A percentile compares a stretch with the other conserved stretches of the same genome.
These are phyloP conservation scores for Cucumis variabilis DNA, from an alignment of 331 rosid species.

Conservation along the genomic window DNA sequence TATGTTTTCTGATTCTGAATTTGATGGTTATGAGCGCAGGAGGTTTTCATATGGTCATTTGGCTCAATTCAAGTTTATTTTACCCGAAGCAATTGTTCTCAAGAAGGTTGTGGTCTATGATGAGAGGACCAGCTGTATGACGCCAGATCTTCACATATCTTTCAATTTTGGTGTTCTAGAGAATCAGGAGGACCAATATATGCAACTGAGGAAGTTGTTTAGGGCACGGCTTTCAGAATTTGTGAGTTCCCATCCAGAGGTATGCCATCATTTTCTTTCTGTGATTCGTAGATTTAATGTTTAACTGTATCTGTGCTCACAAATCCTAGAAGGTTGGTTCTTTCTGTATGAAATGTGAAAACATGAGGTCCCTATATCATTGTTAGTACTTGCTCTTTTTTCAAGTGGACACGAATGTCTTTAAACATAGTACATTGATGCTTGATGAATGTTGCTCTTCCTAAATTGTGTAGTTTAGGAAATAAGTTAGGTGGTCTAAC, in stretches of 20 bases:
- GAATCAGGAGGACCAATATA: conserved; percentile 38
- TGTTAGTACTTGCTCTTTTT: not conserved
- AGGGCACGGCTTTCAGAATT: conserved; percentile 48
- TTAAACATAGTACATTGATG: not conserved
- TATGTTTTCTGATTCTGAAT: not conserved
- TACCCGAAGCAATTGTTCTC: conserved; percentile 67
- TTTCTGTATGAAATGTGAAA: not conserved
- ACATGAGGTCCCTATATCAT: not conserved
- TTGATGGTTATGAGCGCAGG: conserved; percentile 46
- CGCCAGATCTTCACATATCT: conserved; percentile 70
- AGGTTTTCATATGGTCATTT: conserved; percentile 74
- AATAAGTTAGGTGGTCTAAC: not conserved
- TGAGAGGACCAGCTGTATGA: conserved; percentile 67
- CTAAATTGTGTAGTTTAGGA: too few relatives aligned
- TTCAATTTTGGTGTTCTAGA: conserved; percentile 46
- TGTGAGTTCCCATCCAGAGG: conserved; percentile 68
- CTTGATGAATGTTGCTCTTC: not conserved
- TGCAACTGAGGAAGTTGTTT: conserved; percentile 60
- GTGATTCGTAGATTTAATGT: not conserved
- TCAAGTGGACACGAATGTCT: not conserved
- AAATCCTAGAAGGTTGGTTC: not conserved
- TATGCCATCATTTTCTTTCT: not conserved
- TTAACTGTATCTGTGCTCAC: not conserved
- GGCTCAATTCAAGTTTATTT: conserved; percentile 77
- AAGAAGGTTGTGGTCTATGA: conserved; percentile 57